Conservation (phyloP, 768 basidiomycete genomes). For the Melanogaster broomeanus region DNA sequence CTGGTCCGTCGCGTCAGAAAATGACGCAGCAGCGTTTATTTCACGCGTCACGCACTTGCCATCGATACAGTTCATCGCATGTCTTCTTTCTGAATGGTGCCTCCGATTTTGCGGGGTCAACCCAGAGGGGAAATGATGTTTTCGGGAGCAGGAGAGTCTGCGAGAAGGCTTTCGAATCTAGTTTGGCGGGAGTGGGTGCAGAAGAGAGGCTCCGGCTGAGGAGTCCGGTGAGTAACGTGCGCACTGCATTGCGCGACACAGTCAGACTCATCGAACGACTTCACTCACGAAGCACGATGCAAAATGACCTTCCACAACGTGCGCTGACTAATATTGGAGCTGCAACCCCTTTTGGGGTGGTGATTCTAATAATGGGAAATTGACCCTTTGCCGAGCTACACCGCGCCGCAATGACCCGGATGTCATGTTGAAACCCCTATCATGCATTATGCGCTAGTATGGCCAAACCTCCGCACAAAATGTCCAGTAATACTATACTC, state of each 20-base stretch:
- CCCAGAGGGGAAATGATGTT: constrained; percentile 76
- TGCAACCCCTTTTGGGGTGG: too few species aligned
- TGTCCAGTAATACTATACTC: too few species aligned
- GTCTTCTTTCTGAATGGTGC: constrained; percentile 58
- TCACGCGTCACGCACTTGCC: constrained; percentile 59
- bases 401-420: too few species aligned
- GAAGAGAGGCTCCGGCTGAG: constrained; percentile 17
- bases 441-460: too few species aligned
- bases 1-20: constrained; percentile 39
- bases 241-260: constrained; percentile 17
- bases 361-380: too few species aligned
- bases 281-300: neutral
- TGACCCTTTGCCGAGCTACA: too few species aligned
- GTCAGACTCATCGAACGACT: constrained; percentile 16
- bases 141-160: constrained; percentile 79
- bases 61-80: constrained; percentile 72
- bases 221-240: constrained; percentile 9
- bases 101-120: constrained; percentile 65
- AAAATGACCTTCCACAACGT: too few species aligned
- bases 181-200: neutral
- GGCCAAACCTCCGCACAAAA: too few species aligned
- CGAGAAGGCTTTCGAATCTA: constrained; percentile 43
- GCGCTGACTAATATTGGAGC: too few species aligned
- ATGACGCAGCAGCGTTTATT: neutral
- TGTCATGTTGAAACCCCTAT: too few species aligned